These are phyloP conservation scores for Pleoardoris graminearum DNA, from an alignment of 2,329 filamentous ascomycete species.

Conservation along the genomic window DNA sequence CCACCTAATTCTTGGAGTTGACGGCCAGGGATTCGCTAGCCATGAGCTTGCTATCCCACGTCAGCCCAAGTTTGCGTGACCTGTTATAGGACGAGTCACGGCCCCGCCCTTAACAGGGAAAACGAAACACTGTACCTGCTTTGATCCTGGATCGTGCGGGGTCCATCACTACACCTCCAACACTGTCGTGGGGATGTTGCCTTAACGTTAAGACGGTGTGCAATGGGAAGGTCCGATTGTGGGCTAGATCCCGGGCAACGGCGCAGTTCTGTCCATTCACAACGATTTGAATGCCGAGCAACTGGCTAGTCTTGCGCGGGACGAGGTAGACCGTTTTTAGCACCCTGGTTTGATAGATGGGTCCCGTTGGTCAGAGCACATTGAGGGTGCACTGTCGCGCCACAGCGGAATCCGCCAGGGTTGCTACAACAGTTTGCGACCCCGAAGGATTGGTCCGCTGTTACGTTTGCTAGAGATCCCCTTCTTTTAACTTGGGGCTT, in stretches of 20 bases:
- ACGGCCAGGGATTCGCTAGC: too few relatives aligned
- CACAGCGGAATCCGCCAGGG: constrained; percentile 5
- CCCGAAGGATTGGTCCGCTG: constrained; percentile 4
- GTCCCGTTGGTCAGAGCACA: constrained; percentile 5
- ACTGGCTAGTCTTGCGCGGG: background rate
- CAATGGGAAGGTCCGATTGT: background rate
- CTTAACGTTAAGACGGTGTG: background rate
- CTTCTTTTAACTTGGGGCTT: constrained; percentile 1
- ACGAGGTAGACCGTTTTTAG: constrained; percentile 1
- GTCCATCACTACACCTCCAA: background rate
- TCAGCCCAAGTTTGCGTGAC: too few relatives aligned
- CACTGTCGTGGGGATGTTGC: background rate
- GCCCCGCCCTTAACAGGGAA: too few relatives aligned
- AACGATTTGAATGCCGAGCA: background rate
- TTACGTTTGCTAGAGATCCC: constrained; percentile 2
- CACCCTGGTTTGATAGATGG: background rate
- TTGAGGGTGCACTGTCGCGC: constrained; percentile 2
- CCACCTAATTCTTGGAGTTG: too few relatives aligned
- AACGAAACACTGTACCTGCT: background rate
- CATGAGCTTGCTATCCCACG: too few relatives aligned
- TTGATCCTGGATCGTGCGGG: background rate
- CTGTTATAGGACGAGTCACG: too few relatives aligned
- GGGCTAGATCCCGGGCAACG: background rate
- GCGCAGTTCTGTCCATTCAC: too few relatives aligned
- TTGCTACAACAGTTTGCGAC: constrained; percentile 7